A percentile compares a stretch with the other conserved stretches of the same genome.
Evolutionary conservation across 306 rosid genomes (phyloP).

Genomic region (Mimosa pudica): DNA sequence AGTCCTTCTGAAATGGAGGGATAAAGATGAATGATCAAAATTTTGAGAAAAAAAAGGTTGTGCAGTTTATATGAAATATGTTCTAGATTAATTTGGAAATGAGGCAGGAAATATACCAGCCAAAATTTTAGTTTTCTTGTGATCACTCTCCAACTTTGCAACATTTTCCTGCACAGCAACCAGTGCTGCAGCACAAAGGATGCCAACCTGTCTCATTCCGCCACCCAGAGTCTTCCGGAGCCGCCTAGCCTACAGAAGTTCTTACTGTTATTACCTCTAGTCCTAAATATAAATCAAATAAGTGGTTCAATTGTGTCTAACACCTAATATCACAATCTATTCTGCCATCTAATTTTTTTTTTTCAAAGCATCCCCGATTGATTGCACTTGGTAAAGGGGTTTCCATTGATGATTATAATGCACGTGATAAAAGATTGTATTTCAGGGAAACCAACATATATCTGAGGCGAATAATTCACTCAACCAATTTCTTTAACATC

Average conservation of each 20-base stretch:
- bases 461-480: neutral
- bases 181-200: conserved; percentile 87
- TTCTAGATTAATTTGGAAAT: conserved; percentile 8
- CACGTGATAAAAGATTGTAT: neutral
- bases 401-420: too few relatives aligned
- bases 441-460: neutral
- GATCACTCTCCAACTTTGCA: conserved; percentile 72
- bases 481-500: neutral
- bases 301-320: too few relatives aligned
- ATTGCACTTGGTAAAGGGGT: too few relatives aligned
- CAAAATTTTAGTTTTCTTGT: conserved; percentile 68
- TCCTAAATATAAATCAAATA: too few relatives aligned
- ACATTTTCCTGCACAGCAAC: conserved; percentile 76
- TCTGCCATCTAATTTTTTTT: too few relatives aligned
- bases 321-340: too few relatives aligned
- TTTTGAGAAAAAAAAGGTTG: neutral
- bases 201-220: conserved; percentile 91
- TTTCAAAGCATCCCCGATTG: too few relatives aligned
- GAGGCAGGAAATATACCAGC: conserved; percentile 55
- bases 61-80: neutral
- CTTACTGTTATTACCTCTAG: neutral
- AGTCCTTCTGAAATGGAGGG: conserved; percentile 56
- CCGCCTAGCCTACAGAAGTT: conserved; percentile 64
- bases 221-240: conserved; percentile 92
- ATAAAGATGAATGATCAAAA: neutral